phyloP scores from a whole-genome alignment of 805 yeast genomes.

The Geotrichum ghanense region DNA sequence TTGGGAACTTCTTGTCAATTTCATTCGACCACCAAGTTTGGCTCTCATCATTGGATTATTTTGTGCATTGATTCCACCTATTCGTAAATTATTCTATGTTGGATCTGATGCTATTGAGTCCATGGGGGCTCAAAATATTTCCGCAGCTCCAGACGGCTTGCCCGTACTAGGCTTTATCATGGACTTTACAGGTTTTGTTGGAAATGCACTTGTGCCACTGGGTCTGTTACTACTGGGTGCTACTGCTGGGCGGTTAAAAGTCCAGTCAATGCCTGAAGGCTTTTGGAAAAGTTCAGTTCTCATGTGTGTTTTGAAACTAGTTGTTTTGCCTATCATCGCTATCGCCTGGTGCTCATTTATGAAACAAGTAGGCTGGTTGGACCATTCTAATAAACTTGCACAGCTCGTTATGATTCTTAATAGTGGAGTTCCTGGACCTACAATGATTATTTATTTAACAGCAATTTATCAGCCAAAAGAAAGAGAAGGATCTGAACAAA shows the following conservation, averaged over 20 bases:
- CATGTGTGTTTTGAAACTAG: slow-evolving; percentile 46
- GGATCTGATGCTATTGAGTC: slow-evolving; percentile 32
- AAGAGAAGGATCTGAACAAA: slow-evolving; percentile 34
- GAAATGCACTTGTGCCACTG: slow-evolving; percentile 79
- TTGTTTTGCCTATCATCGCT: slow-evolving; percentile 71
- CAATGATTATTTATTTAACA: slow-evolving; percentile 80
- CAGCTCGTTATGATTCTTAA: slow-evolving; percentile 64
- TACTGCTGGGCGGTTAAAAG: slow-evolving; percentile 63
- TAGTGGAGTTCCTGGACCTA: slow-evolving; percentile 79
- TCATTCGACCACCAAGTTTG: slow-evolving; percentile 57
- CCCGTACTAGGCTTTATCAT: slow-evolving; percentile 80
- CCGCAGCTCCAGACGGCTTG: slow-evolving; percentile 68
- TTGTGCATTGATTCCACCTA: slow-evolving; percentile 76
- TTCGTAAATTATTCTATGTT: slow-evolving; percentile 53
- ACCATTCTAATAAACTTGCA: slow-evolving; percentile 41
- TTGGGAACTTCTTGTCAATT: slow-evolving; percentile 8
- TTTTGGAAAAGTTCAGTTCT: slow-evolving; percentile 49
- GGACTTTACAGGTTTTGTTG: slow-evolving; percentile 70
- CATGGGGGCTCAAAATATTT: slow-evolving; percentile 33
- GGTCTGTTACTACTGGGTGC: slow-evolving; percentile 80
- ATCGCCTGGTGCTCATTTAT: slow-evolving; percentile 54
- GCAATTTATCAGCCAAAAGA: slow-evolving; percentile 72
- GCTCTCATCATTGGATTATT: slow-evolving; percentile 52
- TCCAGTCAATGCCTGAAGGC: slow-evolving; percentile 51
- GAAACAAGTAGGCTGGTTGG: slow-evolving; percentile 51